Percentiles rank a stretch among this genome's conserved stretches.
Evolutionary conservation across 352 stramenopile species (phyloP).

Genomic region (Nothophytophthora sp.): DNA sequence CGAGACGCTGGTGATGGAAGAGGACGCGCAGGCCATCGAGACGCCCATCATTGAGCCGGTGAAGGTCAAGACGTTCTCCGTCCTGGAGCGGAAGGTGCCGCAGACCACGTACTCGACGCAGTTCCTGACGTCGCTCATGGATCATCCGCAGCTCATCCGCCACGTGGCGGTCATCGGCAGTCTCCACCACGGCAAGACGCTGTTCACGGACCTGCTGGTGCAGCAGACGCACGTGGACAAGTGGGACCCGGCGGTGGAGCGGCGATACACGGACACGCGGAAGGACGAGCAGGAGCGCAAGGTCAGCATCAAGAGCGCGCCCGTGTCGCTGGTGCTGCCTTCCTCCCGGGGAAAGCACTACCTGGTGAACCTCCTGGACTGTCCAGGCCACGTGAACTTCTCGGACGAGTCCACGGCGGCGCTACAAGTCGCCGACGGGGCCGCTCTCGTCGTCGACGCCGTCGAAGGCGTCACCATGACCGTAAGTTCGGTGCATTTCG

Average conservation of each 20-base stretch:
- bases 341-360: conserved; percentile 98
- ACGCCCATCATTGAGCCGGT: conserved; percentile 98
- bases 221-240: conserved; percentile 99
- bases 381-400: conserved; percentile 99
- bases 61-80: conserved; percentile 93
- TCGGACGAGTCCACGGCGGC: conserved; percentile 99
- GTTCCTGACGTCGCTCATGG: conserved; percentile 90
- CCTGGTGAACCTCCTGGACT: conserved; percentile 99
- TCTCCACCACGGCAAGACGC: conserved; percentile 99
- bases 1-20: conserved; percentile 98
- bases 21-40: conserved; percentile 98
- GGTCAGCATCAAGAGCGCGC: conserved; percentile 99
- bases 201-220: conserved; percentile 98
- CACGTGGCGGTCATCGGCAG: conserved; percentile 99
- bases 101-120: conserved; percentile 89
- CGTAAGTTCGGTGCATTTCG: too few species aligned
- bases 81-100: conserved; percentile 81
- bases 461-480: conserved; percentile 99
- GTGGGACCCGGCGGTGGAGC: conserved; percentile 97
- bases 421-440: conserved; percentile 99
- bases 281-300: conserved; percentile 99
- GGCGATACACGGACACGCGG: conserved; percentile 99
- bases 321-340: conserved; percentile 99
- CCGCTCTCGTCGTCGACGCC: conserved; percentile 99
- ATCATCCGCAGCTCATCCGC: conserved; percentile 99